phyloP scores from a whole-genome alignment of 1,284 basidiomycete genomes.

The Somion occarium region DNA sequence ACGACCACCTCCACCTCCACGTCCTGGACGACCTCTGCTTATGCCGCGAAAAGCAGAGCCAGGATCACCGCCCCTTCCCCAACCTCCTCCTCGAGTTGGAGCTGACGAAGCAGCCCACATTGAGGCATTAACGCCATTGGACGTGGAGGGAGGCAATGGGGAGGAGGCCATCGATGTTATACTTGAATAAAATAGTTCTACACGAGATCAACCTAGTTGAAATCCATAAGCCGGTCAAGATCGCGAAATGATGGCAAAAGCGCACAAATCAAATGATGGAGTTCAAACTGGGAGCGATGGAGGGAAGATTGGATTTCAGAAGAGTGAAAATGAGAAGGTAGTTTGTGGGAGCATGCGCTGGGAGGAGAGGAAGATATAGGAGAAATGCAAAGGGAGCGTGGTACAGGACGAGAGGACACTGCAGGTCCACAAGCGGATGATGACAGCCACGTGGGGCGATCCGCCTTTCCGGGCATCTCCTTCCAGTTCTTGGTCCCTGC shows the following conservation, averaged over 20 bases:
- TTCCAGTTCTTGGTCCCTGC: neutral
- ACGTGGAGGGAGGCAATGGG: conserved; percentile 16
- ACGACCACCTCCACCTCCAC: conserved; percentile 28
- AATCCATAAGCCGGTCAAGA: neutral
- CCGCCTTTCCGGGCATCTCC: neutral
- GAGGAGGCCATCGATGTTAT: conserved; percentile 20
- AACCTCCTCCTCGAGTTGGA: conserved; percentile 32
- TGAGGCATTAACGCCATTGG: conserved; percentile 19
- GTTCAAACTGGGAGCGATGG: no score
- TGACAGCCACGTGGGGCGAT: conserved; percentile 1
- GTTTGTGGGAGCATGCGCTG: neutral
- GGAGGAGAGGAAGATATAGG: neutral
- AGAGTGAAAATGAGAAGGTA: neutral
- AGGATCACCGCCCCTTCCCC: conserved; percentile 43
- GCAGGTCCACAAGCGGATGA: neutral
- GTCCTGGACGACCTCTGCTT: conserved; percentile 23
- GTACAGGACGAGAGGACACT: neutral
- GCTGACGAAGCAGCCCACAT: conserved; percentile 23
- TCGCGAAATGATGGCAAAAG: neutral
- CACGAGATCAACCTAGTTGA: conserved; percentile 1
- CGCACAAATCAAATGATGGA: neutral
- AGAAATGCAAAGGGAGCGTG: neutral
- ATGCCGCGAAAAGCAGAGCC: conserved; percentile 43
- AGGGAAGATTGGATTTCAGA: no score
- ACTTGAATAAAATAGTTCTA: neutral